Conservation (phyloP, 306 rosid genomes). For the Cucurbita argyrosperma region DNA sequence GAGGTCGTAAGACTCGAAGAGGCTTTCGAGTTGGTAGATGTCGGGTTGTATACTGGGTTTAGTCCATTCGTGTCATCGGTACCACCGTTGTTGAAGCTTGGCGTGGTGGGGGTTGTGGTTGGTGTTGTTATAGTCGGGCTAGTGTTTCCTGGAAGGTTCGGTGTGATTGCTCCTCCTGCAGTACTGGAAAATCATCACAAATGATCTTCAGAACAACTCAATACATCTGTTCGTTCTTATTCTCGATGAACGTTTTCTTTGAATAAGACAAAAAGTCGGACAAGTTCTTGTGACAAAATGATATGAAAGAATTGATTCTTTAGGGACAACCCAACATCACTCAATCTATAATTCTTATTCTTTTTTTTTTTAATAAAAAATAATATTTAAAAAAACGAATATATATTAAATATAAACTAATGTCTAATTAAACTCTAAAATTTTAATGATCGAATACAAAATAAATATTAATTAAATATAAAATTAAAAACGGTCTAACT, state of each 20-base stretch:
- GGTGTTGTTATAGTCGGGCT: conserved; percentile 24
- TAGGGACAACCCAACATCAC: neutral
- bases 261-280: neutral
- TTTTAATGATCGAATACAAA: no score
- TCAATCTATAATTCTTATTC: neutral
- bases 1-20: neutral
- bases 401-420: no score
- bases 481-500: no score
- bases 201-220: neutral
- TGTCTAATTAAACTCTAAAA: no score
- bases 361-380: neutral
- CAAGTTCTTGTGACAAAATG: neutral
- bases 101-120: conserved; percentile 14
- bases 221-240: neutral
- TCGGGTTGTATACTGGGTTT: conserved; percentile 31
- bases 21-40: conserved; percentile 19
- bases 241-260: neutral
- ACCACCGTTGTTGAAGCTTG: conserved; percentile 22
- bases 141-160: conserved; percentile 27
- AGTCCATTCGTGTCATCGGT: conserved; percentile 8
- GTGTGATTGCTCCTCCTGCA: conserved; percentile 58
- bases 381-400: no score
- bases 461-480: no score
- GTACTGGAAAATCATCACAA: conserved; percentile 27
- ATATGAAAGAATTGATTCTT: neutral